These are phyloP conservation scores for Trichosanthes truncata DNA, from an alignment of 306 rosid species.

Conservation along the genomic window DNA sequence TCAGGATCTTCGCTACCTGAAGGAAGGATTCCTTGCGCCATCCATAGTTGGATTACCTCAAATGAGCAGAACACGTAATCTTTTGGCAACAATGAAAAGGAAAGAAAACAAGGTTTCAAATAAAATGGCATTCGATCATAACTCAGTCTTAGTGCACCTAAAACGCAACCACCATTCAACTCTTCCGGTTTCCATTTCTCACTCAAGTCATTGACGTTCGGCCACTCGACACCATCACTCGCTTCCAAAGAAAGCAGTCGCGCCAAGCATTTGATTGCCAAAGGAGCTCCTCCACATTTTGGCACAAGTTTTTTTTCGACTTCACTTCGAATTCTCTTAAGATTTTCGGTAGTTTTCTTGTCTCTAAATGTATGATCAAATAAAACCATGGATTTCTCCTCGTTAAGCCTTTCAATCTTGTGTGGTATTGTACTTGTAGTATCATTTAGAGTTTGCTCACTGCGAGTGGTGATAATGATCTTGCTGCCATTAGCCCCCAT, in stretches of 20 bases:
- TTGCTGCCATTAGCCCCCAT: constrained; percentile 19
- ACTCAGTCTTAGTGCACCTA: background rate
- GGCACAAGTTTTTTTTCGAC: background rate
- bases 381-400: background rate
- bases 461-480: constrained; percentile 19
- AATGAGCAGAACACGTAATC: background rate
- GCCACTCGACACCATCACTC: background rate
- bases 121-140: constrained; percentile 11
- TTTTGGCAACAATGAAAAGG: constrained; percentile 19
- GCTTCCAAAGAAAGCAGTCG: background rate
- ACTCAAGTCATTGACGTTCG: background rate
- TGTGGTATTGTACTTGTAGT: background rate
- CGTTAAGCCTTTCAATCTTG: background rate
- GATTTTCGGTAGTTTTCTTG: background rate
- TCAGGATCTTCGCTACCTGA: constrained; percentile 1
- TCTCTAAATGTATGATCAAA: background rate
- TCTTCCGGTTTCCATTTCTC: background rate
- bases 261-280: constrained; percentile 1
- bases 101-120: constrained; percentile 19
- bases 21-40: constrained; percentile 30
- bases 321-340: background rate
- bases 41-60: constrained; percentile 28
- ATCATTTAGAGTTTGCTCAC: background rate
- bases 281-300: constrained; percentile 19
- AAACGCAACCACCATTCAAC: background rate